phyloP scores from a whole-genome alignment of 495 filamentous ascomycete species.

The Lophium mytilinum region DNA sequence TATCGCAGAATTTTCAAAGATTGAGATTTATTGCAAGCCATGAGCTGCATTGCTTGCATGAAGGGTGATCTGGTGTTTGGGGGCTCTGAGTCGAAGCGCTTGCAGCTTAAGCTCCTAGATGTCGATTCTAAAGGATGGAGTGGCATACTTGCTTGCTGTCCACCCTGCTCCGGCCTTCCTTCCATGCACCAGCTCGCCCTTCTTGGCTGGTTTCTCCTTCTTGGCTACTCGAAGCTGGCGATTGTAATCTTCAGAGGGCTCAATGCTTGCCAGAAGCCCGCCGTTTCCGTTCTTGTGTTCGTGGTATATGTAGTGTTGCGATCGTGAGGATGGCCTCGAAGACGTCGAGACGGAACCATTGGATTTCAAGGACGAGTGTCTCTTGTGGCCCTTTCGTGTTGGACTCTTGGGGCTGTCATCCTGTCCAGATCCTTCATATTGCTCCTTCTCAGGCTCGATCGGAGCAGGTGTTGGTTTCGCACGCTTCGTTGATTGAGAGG shows the following conservation, averaged over 20 bases:
- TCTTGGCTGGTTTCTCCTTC: background rate
- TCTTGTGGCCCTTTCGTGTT: constrained; percentile 7
- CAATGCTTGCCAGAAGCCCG: constrained; percentile 11
- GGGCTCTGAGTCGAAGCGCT: no score
- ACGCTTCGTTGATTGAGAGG: background rate
- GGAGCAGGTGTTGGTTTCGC: background rate
- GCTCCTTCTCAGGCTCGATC: constrained; percentile 4
- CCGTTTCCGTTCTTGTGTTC: constrained; percentile 12
- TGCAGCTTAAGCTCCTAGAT: no score
- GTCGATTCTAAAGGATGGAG: no score
- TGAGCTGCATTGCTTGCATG: background rate
- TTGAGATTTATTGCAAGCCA: background rate
- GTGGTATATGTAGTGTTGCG: constrained; percentile 1
- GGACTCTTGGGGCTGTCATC: constrained; percentile 21
- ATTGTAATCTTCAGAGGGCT: constrained; percentile 5
- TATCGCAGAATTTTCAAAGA: background rate
- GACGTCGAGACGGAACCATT: constrained; percentile 10
- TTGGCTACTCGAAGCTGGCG: background rate
- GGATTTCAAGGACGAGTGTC: constrained; percentile 10
- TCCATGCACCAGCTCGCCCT: constrained; percentile 27
- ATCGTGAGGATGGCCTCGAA: constrained; percentile 1
- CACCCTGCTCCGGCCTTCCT: constrained; percentile 33
- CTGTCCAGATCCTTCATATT: constrained; percentile 17
- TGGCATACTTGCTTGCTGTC: constrained; percentile 23
- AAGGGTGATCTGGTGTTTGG: background rate